Evolutionary conservation across 2,329 filamentous ascomycete genomes (phyloP).

Genomic region (Lecanicillium sp.): DNA sequence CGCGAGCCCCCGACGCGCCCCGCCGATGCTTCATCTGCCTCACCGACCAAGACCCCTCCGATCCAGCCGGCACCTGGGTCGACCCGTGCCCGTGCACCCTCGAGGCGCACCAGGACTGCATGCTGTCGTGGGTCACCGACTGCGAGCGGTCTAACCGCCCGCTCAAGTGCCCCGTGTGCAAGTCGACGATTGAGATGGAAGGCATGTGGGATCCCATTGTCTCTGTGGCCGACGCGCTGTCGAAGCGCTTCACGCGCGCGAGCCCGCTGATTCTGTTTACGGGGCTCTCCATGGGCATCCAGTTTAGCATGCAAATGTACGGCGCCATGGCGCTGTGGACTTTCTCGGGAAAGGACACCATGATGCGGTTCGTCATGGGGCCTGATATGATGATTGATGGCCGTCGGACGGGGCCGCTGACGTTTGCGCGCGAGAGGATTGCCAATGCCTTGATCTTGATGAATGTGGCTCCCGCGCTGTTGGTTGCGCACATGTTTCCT

Average conservation of each 20-base stretch:
- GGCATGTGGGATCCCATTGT: slow-evolving; percentile 70
- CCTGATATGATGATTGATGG: slow-evolving; percentile 21
- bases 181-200: slow-evolving; percentile 67
- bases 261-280: slow-evolving; percentile 59
- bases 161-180: slow-evolving; percentile 84
- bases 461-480: slow-evolving; percentile 37
- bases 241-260: slow-evolving; percentile 44
- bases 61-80: slow-evolving; percentile 57
- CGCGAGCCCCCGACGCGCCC: slow-evolving; percentile 17
- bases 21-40: slow-evolving; percentile 58
- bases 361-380: slow-evolving; percentile 33
- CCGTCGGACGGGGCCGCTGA: slow-evolving; percentile 14
- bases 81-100: slow-evolving; percentile 87
- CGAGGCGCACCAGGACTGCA: slow-evolving; percentile 81
- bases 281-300: slow-evolving; percentile 41
- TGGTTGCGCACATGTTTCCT: slow-evolving; percentile 36
- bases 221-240: slow-evolving; percentile 52
- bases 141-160: slow-evolving; percentile 61
- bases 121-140: slow-evolving; percentile 91
- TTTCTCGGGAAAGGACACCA: slow-evolving; percentile 42
- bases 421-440: slow-evolving; percentile 21
- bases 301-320: slow-evolving; percentile 46
- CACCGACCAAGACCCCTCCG: slow-evolving; percentile 43
- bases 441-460: slow-evolving; percentile 30
- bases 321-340: slow-evolving; percentile 41